Percentiles rank a stretch among this genome's conserved stretches.
phyloP scores from a whole-genome alignment of 345 rosid species.

The Eucalyptus guilfoylei region DNA sequence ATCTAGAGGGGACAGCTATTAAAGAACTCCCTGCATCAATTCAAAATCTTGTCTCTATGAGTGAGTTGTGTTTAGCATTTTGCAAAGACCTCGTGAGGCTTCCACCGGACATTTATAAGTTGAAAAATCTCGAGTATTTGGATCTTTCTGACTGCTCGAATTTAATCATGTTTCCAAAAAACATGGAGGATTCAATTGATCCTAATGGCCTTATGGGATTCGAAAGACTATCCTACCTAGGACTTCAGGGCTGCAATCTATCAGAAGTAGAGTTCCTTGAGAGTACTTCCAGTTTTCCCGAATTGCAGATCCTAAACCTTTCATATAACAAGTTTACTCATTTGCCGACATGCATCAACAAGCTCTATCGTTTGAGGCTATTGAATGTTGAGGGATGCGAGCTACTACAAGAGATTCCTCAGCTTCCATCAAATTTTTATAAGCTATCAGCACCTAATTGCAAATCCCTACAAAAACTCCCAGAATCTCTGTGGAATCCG shows the following conservation, averaged over 20 bases:
- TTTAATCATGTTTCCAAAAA: no score
- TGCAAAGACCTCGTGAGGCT: no score
- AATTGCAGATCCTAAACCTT: fast-evolving
- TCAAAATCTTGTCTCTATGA: not conserved
- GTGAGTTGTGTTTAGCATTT: fast-evolving
- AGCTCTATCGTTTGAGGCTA: fast-evolving
- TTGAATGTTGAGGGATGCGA: fast-evolving
- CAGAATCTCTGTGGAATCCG: not conserved
- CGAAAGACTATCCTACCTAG: fast-evolving
- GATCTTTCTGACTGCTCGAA: fast-evolving
- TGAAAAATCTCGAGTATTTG: fast-evolving
- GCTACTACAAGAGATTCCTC: not conserved
- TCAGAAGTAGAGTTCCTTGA: not conserved
- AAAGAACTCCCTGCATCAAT: not conserved
- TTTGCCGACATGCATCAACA: no score
- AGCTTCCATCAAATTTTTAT: fast-evolving
- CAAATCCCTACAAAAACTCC: fast-evolving
- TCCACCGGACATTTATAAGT: no score
- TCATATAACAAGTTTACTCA: no score
- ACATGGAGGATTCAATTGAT: no score
- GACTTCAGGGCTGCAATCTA: fast-evolving
- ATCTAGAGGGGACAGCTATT: fast-evolving
- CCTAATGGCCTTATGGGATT: no score
- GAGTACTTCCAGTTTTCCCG: no score
- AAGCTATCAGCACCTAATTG: fast-evolving